Conservation (phyloP, 2,329 filamentous ascomycete genomes). For the Orbilia oligospora region DNA sequence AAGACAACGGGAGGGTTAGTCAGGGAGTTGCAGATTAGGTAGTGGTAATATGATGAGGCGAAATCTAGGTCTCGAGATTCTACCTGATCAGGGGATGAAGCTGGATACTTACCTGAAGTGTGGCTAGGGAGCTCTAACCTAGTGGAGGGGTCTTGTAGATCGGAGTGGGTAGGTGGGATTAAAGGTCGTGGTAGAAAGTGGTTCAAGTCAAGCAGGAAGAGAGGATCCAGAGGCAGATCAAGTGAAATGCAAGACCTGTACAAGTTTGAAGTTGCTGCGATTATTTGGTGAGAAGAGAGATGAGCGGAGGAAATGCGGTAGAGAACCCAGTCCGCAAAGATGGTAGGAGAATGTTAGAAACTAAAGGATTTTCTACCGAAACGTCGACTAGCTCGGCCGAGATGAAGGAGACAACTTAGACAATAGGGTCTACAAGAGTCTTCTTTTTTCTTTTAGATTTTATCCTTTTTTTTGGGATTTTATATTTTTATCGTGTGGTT, state of each 20-base stretch:
- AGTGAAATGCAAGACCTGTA: not conserved
- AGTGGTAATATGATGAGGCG: not conserved
- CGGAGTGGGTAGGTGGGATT: not conserved
- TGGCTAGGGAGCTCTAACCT: not conserved
- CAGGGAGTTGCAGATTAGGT: constrained; percentile 3
- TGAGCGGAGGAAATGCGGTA: constrained; percentile 1
- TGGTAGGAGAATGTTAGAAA: not conserved
- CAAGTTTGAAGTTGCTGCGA: not conserved
- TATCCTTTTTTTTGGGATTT: constrained; percentile 36
- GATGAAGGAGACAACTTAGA: constrained; percentile 9
- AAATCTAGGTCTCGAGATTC: not conserved
- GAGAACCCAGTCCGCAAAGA: constrained; percentile 7
- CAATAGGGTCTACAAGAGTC: constrained; percentile 11
- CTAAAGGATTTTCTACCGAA: not conserved
- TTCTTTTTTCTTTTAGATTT: constrained; percentile 37
- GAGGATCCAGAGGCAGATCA: not conserved
- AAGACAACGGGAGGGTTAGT: not conserved
- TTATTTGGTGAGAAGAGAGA: not conserved
- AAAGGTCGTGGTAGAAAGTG: not conserved
- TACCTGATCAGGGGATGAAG: not conserved
- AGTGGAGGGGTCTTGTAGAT: not conserved
- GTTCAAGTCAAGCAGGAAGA: not conserved
- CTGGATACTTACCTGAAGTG: not conserved
- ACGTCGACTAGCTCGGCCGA: not conserved
- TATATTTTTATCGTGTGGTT: constrained; percentile 34